Base-by-base conservation (phyloP, 768 basidiomycete genomes). In the Suillus sp. region DNA sequence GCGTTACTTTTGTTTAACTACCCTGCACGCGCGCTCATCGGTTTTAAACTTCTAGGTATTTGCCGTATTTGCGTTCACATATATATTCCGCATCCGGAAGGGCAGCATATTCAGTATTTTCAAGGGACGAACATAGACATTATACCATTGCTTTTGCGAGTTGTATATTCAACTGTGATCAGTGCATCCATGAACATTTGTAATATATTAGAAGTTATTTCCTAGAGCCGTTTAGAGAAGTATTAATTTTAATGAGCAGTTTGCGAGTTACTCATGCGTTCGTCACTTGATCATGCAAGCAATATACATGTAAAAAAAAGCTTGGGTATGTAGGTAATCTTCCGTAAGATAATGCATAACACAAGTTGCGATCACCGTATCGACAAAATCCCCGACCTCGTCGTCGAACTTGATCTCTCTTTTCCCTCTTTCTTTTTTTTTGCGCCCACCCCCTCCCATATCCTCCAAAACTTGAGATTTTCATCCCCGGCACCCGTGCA, bases 381-480 rank as follows among this genome's bases (percentile, higher is more conserved):
- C 0, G 72, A 74, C 58, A 78, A 65, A 50, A 78, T 78, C 8
- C 78, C 78, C 48, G 60, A 67, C 69, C 65, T 60, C 68, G 67
- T 69, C 25, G 70, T 62, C 66, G 67, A 54, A 59, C 65, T 54
- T 32, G 66, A 62, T 64, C 72, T 75, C 47, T 79, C 78, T 48
- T 81, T 80, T 63, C 51, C 63, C 38, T 64, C 65, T 69, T 75
- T 74, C 63, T 70, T 71, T 43, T 75, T 74, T 69, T 78, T 82
- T 50, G 45, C 42, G 66, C 77, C 78, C 10, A 78, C 80, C 47
- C 82, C 75, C 56, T 92, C 91, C 92, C 92, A 93, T 43, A 93
- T 83, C 63, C 87, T 86, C 95, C 95, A 96, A 77, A 96, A 96
- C 80, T 98, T 99, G 70, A 99, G 80, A 71, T 96, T 96, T 81